Evolutionary conservation across 2,329 filamentous ascomycete species (phyloP), one percentile per base, ranked within the genome.

Genomic region (Aspergillus neotritici): DNA sequence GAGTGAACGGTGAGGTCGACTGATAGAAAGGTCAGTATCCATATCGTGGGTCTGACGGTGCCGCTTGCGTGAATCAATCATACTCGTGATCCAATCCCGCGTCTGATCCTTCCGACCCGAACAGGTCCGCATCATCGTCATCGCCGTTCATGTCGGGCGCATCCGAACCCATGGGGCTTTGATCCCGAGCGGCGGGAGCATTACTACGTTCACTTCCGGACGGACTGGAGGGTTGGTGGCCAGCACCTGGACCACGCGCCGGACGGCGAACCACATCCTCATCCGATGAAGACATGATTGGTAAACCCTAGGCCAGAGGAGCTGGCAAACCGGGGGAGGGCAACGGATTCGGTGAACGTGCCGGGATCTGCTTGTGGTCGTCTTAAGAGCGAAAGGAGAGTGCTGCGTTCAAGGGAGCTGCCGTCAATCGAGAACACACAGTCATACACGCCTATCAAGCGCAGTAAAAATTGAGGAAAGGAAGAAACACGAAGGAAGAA

Each of bases 51-150:
- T 25, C 4, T 25, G 5, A 25, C 4, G 21, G 6, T 3, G 3
- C 9, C 5, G 2, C 21, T 25, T 25, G 21, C 21, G 7, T 8
- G 21, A 25, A 25, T 25, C 21, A 25, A 25, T 64, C 59, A 39
- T 49, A 56, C 34, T 53, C 47, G 30, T 60, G 47, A 10, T 64
- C 67, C 28, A 62, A 51, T 12, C 58, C 67, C 17, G 55, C 64
- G 30, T 72, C 70, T n/a, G 67, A 68, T 11, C 64, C 70, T 32
- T 64, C 62, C 3, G 69, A 71, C 4, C 71, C 71, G 52, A 74
- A 74, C 3, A 73, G 63, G 46, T 72, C 71, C 8, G 61, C 68
- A 39, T 66, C 65, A 21, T 62, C 56, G 16, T 63, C 62, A 34
- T 60, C 63, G 11, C 61, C 65, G 50, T 68, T 64, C 31, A 58